Conservation (phyloP, 2,329 filamentous ascomycete genomes). For the Sclerotinia borealis region DNA sequence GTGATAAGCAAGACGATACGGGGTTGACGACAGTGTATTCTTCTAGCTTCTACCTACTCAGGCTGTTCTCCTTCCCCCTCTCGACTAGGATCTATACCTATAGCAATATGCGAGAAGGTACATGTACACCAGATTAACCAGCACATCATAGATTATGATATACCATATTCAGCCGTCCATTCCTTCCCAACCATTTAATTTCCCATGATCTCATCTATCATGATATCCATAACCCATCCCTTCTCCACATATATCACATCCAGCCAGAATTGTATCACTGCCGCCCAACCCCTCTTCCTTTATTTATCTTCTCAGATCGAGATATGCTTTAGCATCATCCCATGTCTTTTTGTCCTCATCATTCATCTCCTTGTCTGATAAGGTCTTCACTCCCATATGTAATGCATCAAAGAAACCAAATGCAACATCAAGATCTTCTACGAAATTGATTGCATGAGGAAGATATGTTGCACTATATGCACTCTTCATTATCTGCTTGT, state of each 20-base stretch:
- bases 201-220: neutral
- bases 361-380: conserved; percentile 44
- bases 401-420: conserved; percentile 54
- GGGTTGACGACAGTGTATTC: neutral
- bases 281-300: conserved; percentile 24
- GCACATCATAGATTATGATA: neutral
- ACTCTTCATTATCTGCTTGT: conserved; percentile 40
- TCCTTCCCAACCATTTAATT: neutral
- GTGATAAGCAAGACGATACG: too few species aligned
- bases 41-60: neutral
- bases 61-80: neutral
- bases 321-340: conserved; percentile 50
- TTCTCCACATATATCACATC: neutral
- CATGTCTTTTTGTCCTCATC: conserved; percentile 45
- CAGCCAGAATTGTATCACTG: conserved; percentile 14
- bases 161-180: neutral
- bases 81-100: neutral
- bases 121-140: neutral
- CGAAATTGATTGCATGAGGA: conserved; percentile 52
- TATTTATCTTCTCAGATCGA: conserved; percentile 32
- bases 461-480: conserved; percentile 44
- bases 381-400: conserved; percentile 49
- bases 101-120: neutral
- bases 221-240: neutral
- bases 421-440: conserved; percentile 53